Base-by-base conservation (phyloP, 768 basidiomycete genomes). In the Amanita inopinata region DNA sequence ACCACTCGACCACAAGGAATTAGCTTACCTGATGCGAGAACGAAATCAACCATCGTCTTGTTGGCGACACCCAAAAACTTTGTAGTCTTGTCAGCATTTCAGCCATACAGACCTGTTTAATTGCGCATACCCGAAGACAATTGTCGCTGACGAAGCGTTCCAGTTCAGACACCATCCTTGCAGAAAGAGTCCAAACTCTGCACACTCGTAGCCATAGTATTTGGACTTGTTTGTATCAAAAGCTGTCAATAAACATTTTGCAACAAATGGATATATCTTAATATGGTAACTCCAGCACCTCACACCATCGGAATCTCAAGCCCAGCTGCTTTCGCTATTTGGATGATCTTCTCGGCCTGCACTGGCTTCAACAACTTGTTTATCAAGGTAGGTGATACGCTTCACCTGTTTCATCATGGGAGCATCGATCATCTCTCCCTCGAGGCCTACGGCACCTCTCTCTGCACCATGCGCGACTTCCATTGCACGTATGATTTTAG, bases 371-470 rank as follows among this genome's bases (percentile, higher is more conserved):
- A 37, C 19, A 9, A 34, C 17, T 15, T 22, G n/a, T 3, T 17
- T 6, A n/a, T 22, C 27, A 12, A 31, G 10, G 36, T 28, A 27
- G n/a, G 8, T 27, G 15, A 18, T 20, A 31, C 23, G 20, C 49
- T 61, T 45, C 45, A 75, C 81, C 72, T 87, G 86, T 57, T 86
- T 84, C 32, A 93, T 65, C 82, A 94, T 89, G 0, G 90, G 90
- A 5, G 84, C 84, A 58, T 94, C 90, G 25, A 93, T 83, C 90
- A 93, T 92, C 54, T 82, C 78, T 36, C 76, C 79, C 35, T 82
- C 80, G 18, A 91, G 64, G 0, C 87, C 88, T 31, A 83, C 74
- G 2, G 90, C 91, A 3, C 86, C 87, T 23, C 61, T 65, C 37
- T 62, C 59, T 9, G 65, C 62, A 12, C 59, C 61, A 53, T 83